phyloP scores from a whole-genome alignment of 75 land plant species.

The Picea sitchensis region DNA sequence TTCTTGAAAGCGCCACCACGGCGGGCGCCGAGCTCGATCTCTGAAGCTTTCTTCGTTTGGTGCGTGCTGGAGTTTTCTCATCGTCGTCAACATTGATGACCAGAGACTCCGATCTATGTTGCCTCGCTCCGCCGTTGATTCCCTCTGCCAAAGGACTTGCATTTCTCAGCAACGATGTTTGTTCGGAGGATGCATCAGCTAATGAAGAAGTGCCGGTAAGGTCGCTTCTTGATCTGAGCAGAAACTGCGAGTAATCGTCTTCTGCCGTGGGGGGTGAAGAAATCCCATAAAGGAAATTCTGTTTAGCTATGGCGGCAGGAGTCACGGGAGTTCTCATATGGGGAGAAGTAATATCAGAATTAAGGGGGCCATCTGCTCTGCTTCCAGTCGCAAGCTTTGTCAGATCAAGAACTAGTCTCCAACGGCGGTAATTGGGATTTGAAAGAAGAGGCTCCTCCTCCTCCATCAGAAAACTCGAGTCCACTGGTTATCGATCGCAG shows the following conservation, averaged over 20 bases:
- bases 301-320: neutral
- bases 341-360: too few species aligned
- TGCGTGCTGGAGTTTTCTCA: too few species aligned
- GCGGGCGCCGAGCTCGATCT: constrained; percentile 6
- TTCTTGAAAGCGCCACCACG: neutral
- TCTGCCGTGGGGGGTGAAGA: neutral
- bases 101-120: neutral
- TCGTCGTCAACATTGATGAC: neutral
- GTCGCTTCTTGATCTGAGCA: neutral
- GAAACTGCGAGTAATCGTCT: too few species aligned
- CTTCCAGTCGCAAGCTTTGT: neutral
- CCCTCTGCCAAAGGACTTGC: neutral
- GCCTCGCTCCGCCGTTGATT: neutral
- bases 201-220: neutral
- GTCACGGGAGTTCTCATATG: neutral
- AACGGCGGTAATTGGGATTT: neutral
- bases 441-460: constrained; percentile 4
- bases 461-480: neutral
- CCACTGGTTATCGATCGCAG: too few species aligned
- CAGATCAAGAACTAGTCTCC: neutral
- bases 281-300: neutral
- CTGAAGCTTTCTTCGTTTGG: neutral
- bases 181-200: too few species aligned
- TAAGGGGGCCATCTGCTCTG: neutral
- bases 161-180: neutral